Base-by-base conservation (phyloP, 148 eudicot species). In the Hydrangea macrophylla region DNA sequence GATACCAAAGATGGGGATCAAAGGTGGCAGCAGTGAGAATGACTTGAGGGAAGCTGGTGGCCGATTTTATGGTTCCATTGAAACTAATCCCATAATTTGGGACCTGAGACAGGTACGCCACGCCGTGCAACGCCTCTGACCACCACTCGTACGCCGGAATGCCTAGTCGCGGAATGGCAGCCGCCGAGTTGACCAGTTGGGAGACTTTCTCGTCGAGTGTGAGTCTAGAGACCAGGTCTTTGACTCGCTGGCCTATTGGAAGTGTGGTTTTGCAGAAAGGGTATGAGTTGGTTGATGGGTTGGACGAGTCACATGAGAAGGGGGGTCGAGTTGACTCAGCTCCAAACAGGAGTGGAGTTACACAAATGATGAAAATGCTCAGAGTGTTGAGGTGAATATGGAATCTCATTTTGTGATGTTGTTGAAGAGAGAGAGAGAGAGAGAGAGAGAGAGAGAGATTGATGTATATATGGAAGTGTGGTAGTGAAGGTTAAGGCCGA, bases 91-190 rank as follows among this genome's bases (percentile, higher is more conserved):
- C 96, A 0, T n/a, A 9, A 61, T 6, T 86, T 90, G 3, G 77
- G 78, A 12, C 77, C 76, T 12, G 85, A 78, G 1, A n/a, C n/a
- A n/a, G n/a, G n/a, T n/a, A n/a, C n/a, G n/a, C n/a, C n/a, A 90
- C 84, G n/a, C 93, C 89, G 78, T 90, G 97, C 54, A 88, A 68
- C 1, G 96, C 92, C 71, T 92, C 97, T 2, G 92, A 88, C 97
- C 97, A 92, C 97, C 97, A 92, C 70, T 92, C 64, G 74, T 88
- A 91, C 2, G 83, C 84, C 23, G 92, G 85, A 28, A 92, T 30
- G 13, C 92, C 90, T 0, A 92, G 84, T 13, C 97, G 77, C 0
- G 92, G 83, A 6, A 92, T 81, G 12, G 60, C 83, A 0, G 90
- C 61, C 4, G 95, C 95, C 0, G 65, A 37, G 70, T 89, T 74